Percentiles rank a stretch among this genome's conserved stretches.
Conservation (phyloP, 371 early-diverging fungal species). For the Rhizomucor miehei region DNA sequence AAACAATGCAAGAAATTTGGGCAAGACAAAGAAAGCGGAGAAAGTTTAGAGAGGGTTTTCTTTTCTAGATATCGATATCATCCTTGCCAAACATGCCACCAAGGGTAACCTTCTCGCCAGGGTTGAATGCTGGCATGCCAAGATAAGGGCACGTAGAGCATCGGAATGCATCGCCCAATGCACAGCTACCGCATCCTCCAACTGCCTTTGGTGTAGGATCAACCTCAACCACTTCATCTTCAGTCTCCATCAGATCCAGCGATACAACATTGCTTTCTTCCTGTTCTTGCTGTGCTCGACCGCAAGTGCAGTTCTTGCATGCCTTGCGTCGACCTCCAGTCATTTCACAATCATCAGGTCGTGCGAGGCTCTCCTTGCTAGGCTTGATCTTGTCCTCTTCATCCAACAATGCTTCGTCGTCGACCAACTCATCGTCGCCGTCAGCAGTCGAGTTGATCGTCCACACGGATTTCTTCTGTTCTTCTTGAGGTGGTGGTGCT, state of each 20-base stretch:
- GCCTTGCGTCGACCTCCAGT: constrained; percentile 81
- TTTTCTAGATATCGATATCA: constrained; percentile 47
- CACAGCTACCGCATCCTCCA: constrained; percentile 79
- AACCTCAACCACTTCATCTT: constrained; percentile 50
- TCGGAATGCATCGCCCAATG: constrained; percentile 99
- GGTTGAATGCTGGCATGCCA: constrained; percentile 98
- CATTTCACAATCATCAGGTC: constrained; percentile 69
- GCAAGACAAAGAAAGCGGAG: too few species aligned
- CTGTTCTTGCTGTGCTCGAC: constrained; percentile 79
- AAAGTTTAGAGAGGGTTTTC: too few species aligned
- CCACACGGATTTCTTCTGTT: constrained; percentile 37
- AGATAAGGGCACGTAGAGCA: constrained; percentile 97
- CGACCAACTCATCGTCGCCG: constrained; percentile 68
- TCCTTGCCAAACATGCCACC: constrained; percentile 60
- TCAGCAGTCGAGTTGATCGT: constrained; percentile 1
- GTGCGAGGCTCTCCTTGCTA: constrained; percentile 56
- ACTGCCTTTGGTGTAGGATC: constrained; percentile 58
- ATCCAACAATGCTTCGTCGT: constrained; percentile 87
- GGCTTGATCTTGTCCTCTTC: constrained; percentile 85
- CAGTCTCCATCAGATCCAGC: constrained; percentile 57
- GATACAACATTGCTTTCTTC: constrained; percentile 63
- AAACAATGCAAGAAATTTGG: too few species aligned
- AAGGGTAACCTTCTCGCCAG: constrained; percentile 91
- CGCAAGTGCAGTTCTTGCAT: constrained; percentile 97
- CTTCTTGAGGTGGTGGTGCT: constrained; percentile 1